Evolutionary conservation across 179 eudicot genomes (phyloP).

Genomic region (Kewa caespitosa): DNA sequence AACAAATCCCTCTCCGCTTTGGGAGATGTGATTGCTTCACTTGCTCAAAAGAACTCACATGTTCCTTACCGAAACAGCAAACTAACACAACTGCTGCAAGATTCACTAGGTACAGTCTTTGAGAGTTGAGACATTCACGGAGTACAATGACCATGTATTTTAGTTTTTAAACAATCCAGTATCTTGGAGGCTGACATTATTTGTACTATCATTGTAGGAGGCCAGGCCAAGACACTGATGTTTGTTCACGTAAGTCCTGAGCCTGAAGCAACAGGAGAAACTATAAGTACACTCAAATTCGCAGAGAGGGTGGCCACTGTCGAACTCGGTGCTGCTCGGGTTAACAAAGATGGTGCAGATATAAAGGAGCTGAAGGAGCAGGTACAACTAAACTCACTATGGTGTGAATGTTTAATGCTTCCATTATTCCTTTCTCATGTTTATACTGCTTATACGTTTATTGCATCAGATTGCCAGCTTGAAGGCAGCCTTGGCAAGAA

Average conservation of each 20-base stretch:
- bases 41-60: conserved; percentile 87
- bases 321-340: conserved; percentile 94
- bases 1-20: conserved; percentile 92
- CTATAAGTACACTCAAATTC: conserved; percentile 94
- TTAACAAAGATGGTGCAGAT: conserved; percentile 75
- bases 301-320: conserved; percentile 97
- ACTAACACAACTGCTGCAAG: conserved; percentile 92
- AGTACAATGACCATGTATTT: neutral
- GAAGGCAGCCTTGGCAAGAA: conserved; percentile 77
- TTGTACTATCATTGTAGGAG: conserved; percentile 45
- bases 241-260: conserved; percentile 98
- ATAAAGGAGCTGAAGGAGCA: conserved; percentile 94
- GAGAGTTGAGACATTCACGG: neutral
- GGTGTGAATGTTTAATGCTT: conserved; percentile 3
- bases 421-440: conserved; percentile 7
- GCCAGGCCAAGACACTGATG: conserved; percentile 99
- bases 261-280: conserved; percentile 80
- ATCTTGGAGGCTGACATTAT: conserved; percentile 6
- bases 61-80: conserved; percentile 97
- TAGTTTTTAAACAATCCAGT: neutral
- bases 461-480: conserved; percentile 68
- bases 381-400: conserved; percentile 38
- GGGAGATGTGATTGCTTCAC: conserved; percentile 94
- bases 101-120: conserved; percentile 72
- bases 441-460: conserved; percentile 8